Conservation (phyloP, 441 rosid species). For the Viola pubescens region DNA sequence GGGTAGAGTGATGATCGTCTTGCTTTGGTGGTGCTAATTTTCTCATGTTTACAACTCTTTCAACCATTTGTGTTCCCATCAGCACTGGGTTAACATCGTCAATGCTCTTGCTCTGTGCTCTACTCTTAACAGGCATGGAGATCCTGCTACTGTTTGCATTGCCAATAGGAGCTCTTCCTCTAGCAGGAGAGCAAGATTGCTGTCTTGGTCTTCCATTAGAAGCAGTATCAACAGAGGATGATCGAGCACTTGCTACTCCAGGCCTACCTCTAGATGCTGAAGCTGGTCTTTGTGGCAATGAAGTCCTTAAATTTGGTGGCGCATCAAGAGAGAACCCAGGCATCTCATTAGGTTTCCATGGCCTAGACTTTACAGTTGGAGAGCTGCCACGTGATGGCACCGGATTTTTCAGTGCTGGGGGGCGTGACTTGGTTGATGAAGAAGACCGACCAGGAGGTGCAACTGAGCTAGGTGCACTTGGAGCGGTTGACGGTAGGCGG, state of each 20-base stretch:
- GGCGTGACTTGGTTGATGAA: conserved; percentile 41
- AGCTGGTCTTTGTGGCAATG: conserved; percentile 48
- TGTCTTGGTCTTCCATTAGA: conserved; percentile 41
- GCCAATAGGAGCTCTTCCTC: conserved; percentile 34
- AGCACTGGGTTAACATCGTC: conserved; percentile 65
- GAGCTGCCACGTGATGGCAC: conserved; percentile 39
- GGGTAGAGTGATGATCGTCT: conserved; percentile 28
- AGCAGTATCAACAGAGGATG: conserved; percentile 36
- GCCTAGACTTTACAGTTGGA: conserved; percentile 43
- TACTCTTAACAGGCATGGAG: conserved; percentile 28
- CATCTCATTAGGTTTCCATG: conserved; percentile 46
- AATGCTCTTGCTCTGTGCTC: conserved; percentile 22
- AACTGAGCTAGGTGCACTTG: conserved; percentile 26
- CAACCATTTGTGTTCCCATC: conserved; percentile 79
- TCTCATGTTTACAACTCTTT: conserved; percentile 90
- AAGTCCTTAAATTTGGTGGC: conserved; percentile 44
- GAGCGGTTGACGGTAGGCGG: conserved; percentile 24
- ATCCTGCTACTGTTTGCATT: conserved; percentile 21
- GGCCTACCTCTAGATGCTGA: conserved; percentile 62
- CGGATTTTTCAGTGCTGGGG: conserved; percentile 28
- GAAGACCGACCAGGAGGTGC: conserved; percentile 40
- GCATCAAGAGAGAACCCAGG: conserved; percentile 47
- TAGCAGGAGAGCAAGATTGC: conserved; percentile 62
- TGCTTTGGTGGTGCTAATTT: conserved; percentile 69
- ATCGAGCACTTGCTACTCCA: conserved; percentile 23